Evolutionary conservation across 2,329 filamentous ascomycete species (phyloP).

Genomic region (Epichloe uncinata): DNA sequence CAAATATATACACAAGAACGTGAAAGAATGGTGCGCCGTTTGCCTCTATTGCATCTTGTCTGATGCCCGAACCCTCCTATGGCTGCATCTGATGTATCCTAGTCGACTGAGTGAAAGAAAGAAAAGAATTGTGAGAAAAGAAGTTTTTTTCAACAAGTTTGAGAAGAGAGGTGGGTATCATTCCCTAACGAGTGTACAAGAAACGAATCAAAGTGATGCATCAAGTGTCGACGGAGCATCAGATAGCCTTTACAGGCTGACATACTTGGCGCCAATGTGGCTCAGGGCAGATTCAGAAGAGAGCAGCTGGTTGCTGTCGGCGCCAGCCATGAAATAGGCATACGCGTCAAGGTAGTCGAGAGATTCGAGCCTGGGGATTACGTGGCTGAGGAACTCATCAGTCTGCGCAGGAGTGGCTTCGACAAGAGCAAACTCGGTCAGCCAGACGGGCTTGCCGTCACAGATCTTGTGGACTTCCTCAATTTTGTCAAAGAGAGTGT

Average conservation of each 20-base stretch:
- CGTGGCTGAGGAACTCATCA: slow-evolving; percentile 33
- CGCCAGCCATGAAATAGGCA: slow-evolving; percentile 41
- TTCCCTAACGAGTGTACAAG: slow-evolving; percentile 25
- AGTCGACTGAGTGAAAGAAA: background rate
- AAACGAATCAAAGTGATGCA: slow-evolving; percentile 16
- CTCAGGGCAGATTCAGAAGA: slow-evolving; percentile 25
- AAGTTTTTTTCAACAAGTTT: background rate
- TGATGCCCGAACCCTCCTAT: background rate
- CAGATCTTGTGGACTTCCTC: slow-evolving; percentile 31
- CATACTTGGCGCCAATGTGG: slow-evolving; percentile 36
- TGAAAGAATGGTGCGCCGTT: slow-evolving; percentile 4
- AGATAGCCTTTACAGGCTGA: slow-evolving; percentile 16
- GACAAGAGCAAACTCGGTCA: slow-evolving; percentile 50
- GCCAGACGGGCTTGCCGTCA: slow-evolving; percentile 40
- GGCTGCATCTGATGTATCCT: background rate
- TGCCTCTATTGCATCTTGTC: background rate
- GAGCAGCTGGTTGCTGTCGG: slow-evolving; percentile 26
- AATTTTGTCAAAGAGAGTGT: slow-evolving; percentile 43
- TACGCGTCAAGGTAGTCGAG: slow-evolving; percentile 40
- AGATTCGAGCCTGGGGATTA: slow-evolving; percentile 35
- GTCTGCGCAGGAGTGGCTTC: slow-evolving; percentile 28
- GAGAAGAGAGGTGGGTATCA: slow-evolving; percentile 8
- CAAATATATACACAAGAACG: slow-evolving; percentile 20
- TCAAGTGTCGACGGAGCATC: background rate
- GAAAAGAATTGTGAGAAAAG: background rate